phyloP scores from a whole-genome alignment of 768 basidiomycete genomes.

The Mycena galericulata region DNA sequence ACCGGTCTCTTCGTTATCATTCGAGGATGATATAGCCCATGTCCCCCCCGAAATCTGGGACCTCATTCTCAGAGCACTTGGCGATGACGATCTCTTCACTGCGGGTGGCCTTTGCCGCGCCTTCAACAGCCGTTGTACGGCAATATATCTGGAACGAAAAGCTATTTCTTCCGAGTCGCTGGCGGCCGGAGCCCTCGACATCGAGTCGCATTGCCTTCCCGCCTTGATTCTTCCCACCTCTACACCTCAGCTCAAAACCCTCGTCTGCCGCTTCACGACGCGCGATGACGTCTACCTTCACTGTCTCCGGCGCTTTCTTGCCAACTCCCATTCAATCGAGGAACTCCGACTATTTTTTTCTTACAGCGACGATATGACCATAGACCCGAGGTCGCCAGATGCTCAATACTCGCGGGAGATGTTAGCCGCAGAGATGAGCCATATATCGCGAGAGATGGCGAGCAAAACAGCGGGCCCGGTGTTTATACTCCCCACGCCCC shows the following conservation, averaged over 20 bases:
- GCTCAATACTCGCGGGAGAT: slow-evolving; percentile 3
- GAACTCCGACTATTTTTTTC: slow-evolving; percentile 5
- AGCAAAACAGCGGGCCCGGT: slow-evolving; percentile 14
- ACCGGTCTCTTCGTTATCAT: slow-evolving; percentile 11
- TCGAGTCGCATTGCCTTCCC: slow-evolving; percentile 10
- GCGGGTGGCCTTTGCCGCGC: slow-evolving; percentile 15
- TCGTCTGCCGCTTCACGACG: slow-evolving; percentile 1
- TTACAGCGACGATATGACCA: background rate
- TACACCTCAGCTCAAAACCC: slow-evolving; percentile 10
- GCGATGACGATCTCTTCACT: slow-evolving; percentile 6
- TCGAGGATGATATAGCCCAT: slow-evolving; percentile 1
- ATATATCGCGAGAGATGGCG: slow-evolving; percentile 15
- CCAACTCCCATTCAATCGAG: slow-evolving; percentile 12
- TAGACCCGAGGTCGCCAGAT: background rate
- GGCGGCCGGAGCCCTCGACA: slow-evolving; percentile 5
- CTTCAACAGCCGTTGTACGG: slow-evolving; percentile 12
- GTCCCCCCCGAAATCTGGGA: slow-evolving; percentile 19
- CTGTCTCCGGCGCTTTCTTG: slow-evolving; percentile 8
- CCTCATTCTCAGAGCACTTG: slow-evolving; percentile 12
- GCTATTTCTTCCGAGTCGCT: slow-evolving; percentile 13
- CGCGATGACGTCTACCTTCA: background rate
- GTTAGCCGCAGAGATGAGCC: background rate
- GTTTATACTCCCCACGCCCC: slow-evolving; percentile 5
- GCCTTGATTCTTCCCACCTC: slow-evolving; percentile 13
- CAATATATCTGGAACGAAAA: slow-evolving; percentile 13